These are phyloP conservation scores for Candida tibetensis DNA, from an alignment of 805 yeast species.

Conservation along the genomic window DNA sequence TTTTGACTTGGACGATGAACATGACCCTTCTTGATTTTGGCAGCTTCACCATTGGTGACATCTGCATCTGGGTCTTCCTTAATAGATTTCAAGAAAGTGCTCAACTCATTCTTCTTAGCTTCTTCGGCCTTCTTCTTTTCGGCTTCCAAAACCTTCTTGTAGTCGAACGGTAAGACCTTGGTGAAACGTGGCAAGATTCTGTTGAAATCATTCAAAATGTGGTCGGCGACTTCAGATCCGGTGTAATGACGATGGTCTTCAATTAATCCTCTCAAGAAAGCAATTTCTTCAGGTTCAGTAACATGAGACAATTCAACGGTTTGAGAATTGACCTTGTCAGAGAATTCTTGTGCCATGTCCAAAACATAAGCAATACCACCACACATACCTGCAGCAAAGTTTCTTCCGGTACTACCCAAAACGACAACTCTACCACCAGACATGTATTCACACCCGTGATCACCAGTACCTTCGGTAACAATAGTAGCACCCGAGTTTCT, in stretches of 20 bases:
- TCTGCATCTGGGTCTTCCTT: slow-evolving; percentile 83
- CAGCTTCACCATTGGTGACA: slow-evolving; percentile 85
- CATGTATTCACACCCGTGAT: slow-evolving; percentile 99
- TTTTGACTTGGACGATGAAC: slow-evolving; percentile 28
- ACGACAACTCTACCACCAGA: slow-evolving; percentile 98
- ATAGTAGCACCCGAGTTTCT: slow-evolving; percentile 98
- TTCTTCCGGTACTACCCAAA: slow-evolving; percentile 86
- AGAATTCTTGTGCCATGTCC: slow-evolving; percentile 91
- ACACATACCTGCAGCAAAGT: slow-evolving; percentile 97
- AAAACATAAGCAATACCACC: slow-evolving; percentile 98
- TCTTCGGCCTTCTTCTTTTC: slow-evolving; percentile 65
- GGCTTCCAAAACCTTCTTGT: slow-evolving; percentile 80
- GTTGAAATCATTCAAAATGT: slow-evolving; percentile 82
- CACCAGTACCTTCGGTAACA: slow-evolving; percentile 96
- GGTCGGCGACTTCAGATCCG: slow-evolving; percentile 83
- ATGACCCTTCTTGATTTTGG: slow-evolving; percentile 52
- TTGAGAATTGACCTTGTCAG: slow-evolving; percentile 71
- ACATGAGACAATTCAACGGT: slow-evolving; percentile 77
- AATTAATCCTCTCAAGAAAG: slow-evolving; percentile 85
- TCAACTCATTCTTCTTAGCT: slow-evolving; percentile 64
- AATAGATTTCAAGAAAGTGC: slow-evolving; percentile 62
- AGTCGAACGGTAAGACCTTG: slow-evolving; percentile 89
- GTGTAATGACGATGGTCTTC: slow-evolving; percentile 97
- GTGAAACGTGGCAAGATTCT: slow-evolving; percentile 84
- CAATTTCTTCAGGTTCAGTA: slow-evolving; percentile 87